phyloP scores from a whole-genome alignment of 768 basidiomycete species.

The Leccinellum albellum region DNA sequence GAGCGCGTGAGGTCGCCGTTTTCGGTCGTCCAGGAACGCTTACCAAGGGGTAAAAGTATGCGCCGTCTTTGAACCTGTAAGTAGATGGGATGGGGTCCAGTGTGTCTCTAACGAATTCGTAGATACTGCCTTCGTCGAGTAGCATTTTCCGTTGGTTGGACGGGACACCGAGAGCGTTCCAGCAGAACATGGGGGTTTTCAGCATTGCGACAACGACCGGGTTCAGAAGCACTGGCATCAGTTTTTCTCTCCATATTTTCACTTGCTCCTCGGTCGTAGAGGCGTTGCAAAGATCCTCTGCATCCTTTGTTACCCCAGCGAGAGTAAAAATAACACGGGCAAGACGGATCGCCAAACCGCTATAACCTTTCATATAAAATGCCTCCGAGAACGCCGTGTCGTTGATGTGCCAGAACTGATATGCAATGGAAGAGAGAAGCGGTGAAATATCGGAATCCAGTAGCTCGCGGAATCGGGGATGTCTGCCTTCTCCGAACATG shows the following conservation, averaged over 20 bases:
- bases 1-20: neutral
- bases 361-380: constrained; percentile 70
- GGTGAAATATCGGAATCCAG: constrained; percentile 63
- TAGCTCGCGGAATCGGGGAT: constrained; percentile 54
- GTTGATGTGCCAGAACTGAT: constrained; percentile 75
- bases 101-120: constrained; percentile 50
- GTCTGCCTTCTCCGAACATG: constrained; percentile 64
- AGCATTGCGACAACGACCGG: constrained; percentile 50
- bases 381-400: constrained; percentile 42
- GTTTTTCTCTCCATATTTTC: constrained; percentile 54
- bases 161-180: constrained; percentile 80
- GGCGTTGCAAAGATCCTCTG: constrained; percentile 51
- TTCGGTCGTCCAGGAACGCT: constrained; percentile 8
- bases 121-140: constrained; percentile 45
- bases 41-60: constrained; percentile 63
- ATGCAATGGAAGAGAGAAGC: constrained; percentile 64
- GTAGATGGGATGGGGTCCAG: constrained; percentile 46
- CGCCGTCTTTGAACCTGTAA: constrained; percentile 55
- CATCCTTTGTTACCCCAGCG: constrained; percentile 55
- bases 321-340: constrained; percentile 54
- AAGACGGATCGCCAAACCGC: constrained; percentile 62
- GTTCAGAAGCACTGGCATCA: constrained; percentile 61
- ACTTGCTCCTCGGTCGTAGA: constrained; percentile 56
- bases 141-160: constrained; percentile 63
- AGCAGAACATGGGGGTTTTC: constrained; percentile 49